Evolutionary conservation across 192 early-diverging fungal genomes (phyloP), one percentile per base, ranked within the genome.

Genomic region (Podila verticillata): DNA sequence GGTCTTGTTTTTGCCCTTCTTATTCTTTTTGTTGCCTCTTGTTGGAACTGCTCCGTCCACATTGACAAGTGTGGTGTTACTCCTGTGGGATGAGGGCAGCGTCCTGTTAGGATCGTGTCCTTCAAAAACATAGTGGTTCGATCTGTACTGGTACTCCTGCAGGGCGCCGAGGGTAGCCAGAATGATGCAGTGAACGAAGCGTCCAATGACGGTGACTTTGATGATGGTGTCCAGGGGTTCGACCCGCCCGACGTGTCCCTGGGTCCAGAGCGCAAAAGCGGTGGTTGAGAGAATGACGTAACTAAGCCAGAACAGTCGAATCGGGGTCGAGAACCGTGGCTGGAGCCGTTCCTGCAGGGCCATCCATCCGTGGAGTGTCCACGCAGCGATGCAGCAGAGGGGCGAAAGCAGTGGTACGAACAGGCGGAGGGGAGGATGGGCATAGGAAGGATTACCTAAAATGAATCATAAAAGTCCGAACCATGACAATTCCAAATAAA

Each of bases 291-390:
- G 6, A 31, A 72, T 39, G 44, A 72, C 26, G 22, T 61, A 26
- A 36, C 60, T 58, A 19, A 80, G 57, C 77, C 77, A 80, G 56
- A 68, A 80, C 19, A 68, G 39, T 0, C 70, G 69, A 2, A 80
- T 22, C 1, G 66, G 13, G 20, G 63, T 68, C 28, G 70, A 68
- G 66, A 72, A 68, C 30, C 65, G 49, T 17, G 31, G 56, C 8
- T 30, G 64, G 26, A 34, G 60, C 15, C 77, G 77, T 32, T 70
- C 70, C 49, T 64, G 48, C 20, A 80, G 61, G 15, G 61, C 61
- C 15, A 72, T 48, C 34, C 48, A 67, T 17, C 61, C 57, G 15
- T 80, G 70, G 17, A 44, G 31, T 28, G 48, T 17, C 77, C 77
- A 80, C 7, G 77, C 77, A 12, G 72, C 7, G 62, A 59, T 62